These are phyloP conservation scores for Ettlia oleoabundans DNA, from an alignment of 139 green algal genomes.

Conservation along the genomic window DNA sequence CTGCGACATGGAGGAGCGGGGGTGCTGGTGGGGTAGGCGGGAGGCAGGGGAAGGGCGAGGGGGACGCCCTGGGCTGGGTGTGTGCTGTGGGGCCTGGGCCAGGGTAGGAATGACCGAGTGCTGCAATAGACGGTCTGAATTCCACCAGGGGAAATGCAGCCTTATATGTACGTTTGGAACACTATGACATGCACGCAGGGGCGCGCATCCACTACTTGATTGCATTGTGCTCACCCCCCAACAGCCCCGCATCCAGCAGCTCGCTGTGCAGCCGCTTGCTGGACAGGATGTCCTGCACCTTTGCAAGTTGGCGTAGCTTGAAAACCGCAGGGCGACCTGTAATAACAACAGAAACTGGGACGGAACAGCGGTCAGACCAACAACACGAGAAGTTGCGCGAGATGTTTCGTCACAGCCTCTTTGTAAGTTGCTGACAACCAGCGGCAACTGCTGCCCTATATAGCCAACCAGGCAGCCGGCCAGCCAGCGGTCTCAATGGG, in stretches of 20 bases:
- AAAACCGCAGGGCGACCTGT: slow-evolving; percentile 56
- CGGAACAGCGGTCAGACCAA: not conserved
- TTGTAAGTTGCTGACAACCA: too few relatives aligned
- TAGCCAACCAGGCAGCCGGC: too few relatives aligned
- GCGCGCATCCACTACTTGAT: too few relatives aligned
- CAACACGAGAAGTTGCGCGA: not conserved
- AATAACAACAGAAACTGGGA: not conserved
- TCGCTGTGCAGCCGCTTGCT: slow-evolving; percentile 67
- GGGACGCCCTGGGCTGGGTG: not conserved
- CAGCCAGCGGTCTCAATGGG: too few relatives aligned
- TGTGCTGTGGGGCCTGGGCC: too few relatives aligned
- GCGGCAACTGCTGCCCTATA: too few relatives aligned
- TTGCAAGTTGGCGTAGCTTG: slow-evolving; percentile 69
- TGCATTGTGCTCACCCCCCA: slow-evolving; percentile 40
- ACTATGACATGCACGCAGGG: too few relatives aligned
- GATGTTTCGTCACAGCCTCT: too few relatives aligned
- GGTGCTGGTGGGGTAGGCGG: not conserved
- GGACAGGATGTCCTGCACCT: slow-evolving; percentile 54
- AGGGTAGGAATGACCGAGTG: too few relatives aligned
- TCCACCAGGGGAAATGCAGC: too few relatives aligned
- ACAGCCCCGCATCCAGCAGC: slow-evolving; percentile 65
- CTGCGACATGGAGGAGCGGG: not conserved
- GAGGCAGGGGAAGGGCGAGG: not conserved
- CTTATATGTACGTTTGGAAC: too few relatives aligned
- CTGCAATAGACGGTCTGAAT: too few relatives aligned